Conservation (phyloP, 768 basidiomycete species). For the Aureoboletus auriporus region DNA sequence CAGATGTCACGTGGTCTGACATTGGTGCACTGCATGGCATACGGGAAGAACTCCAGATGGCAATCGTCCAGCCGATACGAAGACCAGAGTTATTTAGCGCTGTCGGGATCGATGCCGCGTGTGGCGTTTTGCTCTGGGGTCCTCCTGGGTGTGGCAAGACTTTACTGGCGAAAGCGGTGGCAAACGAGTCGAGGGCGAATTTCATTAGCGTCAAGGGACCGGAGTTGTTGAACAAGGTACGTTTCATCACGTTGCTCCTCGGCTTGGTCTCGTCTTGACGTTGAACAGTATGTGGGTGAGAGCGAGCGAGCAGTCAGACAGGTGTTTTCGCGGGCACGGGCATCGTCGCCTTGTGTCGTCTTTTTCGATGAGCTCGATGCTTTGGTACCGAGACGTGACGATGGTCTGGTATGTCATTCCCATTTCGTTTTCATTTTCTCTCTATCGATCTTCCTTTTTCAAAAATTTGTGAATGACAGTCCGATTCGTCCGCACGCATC, state of each 20-base stretch:
- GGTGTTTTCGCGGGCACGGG: slow-evolving; percentile 89
- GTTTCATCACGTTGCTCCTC: slow-evolving; percentile 12
- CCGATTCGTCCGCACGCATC: slow-evolving; percentile 89
- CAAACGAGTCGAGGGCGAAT: slow-evolving; percentile 92
- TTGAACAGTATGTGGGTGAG: slow-evolving; percentile 86
- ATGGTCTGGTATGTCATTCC: slow-evolving; percentile 63
- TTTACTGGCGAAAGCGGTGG: slow-evolving; percentile 94
- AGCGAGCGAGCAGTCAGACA: slow-evolving; percentile 93
- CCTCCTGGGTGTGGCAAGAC: slow-evolving; percentile 99
- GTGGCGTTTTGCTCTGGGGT: slow-evolving; percentile 97
- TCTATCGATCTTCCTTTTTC: too few relatives aligned
- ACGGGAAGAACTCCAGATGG: slow-evolving; percentile 93
- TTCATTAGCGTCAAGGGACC: slow-evolving; percentile 99
- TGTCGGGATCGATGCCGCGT: slow-evolving; percentile 88
- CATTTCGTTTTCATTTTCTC: background rate
- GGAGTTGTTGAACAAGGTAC: slow-evolving; percentile 91
- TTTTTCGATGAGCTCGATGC: slow-evolving; percentile 97
- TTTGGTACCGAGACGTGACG: slow-evolving; percentile 85
- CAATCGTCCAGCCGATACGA: slow-evolving; percentile 91
- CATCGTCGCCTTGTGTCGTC: slow-evolving; percentile 91
- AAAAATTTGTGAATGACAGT: slow-evolving; percentile 32
- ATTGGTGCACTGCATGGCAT: slow-evolving; percentile 86
- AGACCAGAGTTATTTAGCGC: slow-evolving; percentile 84
- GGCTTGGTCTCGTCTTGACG: background rate
- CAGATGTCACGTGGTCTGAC: slow-evolving; percentile 93